Conservation (phyloP, 441 rosid species). For the Cnidoscolus chayamansa region DNA sequence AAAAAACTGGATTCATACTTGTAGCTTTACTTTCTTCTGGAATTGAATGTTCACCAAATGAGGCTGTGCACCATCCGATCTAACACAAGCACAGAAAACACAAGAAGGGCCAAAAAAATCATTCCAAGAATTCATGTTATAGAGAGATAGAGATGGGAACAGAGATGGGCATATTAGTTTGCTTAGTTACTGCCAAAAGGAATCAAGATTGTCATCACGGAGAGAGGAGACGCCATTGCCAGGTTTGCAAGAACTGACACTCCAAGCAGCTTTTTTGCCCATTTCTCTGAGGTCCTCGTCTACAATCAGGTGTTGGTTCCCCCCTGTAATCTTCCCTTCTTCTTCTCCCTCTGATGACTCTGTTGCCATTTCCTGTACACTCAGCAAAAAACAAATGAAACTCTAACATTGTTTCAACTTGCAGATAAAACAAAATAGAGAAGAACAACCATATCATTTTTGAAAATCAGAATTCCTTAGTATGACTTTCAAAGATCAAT, state of each 20-base stretch:
- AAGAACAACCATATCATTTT: background rate
- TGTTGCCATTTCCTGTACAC: slow-evolving; percentile 55
- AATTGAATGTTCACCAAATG: slow-evolving; percentile 84
- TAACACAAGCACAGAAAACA: slow-evolving; percentile 23
- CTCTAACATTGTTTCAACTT: background rate
- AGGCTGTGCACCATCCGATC: slow-evolving; percentile 96
- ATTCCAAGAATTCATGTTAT: background rate
- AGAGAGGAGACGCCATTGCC: slow-evolving; percentile 84
- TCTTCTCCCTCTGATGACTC: slow-evolving; percentile 88
- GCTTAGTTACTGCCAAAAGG: slow-evolving; percentile 73
- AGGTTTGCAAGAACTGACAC: slow-evolving; percentile 92
- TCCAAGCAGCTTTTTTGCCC: slow-evolving; percentile 96
- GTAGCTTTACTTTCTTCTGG: slow-evolving; percentile 91
- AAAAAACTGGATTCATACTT: slow-evolving; percentile 37
- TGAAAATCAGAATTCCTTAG: background rate
- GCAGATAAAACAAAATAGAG: background rate
- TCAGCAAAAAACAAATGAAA: background rate
- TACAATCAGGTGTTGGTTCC: slow-evolving; percentile 49
- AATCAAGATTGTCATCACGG: slow-evolving; percentile 79
- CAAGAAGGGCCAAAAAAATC: background rate
- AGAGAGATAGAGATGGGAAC: background rate
- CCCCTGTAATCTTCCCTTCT: slow-evolving; percentile 84
- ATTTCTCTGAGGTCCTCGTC: slow-evolving; percentile 87
- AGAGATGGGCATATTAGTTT: background rate
- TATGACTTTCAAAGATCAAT: no score